Conservation (phyloP, 2,329 filamentous ascomycete species). For the Beauveria varroae region DNA sequence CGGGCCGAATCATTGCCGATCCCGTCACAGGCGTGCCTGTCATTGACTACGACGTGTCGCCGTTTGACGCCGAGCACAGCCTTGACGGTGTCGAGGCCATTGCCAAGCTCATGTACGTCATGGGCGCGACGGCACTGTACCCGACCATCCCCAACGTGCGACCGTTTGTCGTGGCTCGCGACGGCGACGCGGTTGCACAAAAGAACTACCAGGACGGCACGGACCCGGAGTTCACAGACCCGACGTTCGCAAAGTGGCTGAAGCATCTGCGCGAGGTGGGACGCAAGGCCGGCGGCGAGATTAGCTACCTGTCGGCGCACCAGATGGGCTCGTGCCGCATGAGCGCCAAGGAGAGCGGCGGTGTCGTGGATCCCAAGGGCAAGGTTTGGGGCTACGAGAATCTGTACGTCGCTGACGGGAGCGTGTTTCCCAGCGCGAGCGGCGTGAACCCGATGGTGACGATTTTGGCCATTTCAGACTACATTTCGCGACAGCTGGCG, state of each 20-base stretch:
- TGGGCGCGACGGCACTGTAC: conserved; percentile 75
- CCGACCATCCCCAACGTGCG: conserved; percentile 53
- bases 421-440: conserved; percentile 67
- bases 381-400: conserved; percentile 58
- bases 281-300: conserved; percentile 39
- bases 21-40: conserved; percentile 55
- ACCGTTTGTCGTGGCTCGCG: conserved; percentile 45
- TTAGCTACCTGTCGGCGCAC: conserved; percentile 62
- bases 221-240: conserved; percentile 46
- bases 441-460: conserved; percentile 81
- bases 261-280: conserved; percentile 38
- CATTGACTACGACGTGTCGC: conserved; percentile 63
- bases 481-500: conserved; percentile 52
- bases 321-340: conserved; percentile 77
- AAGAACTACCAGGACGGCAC: conserved; percentile 15
- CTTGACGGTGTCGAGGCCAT: conserved; percentile 64
- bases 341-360: conserved; percentile 44
- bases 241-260: conserved; percentile 56
- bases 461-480: conserved; percentile 61
- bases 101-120: conserved; percentile 69
- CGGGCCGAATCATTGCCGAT: conserved; percentile 68
- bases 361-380: conserved; percentile 52
- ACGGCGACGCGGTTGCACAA: conserved; percentile 14
- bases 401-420: conserved; percentile 66
- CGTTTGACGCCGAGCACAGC: conserved; percentile 64